phyloP scores from a whole-genome alignment of 371 early-diverging fungal genomes.

The Catenaria anguillulae region DNA sequence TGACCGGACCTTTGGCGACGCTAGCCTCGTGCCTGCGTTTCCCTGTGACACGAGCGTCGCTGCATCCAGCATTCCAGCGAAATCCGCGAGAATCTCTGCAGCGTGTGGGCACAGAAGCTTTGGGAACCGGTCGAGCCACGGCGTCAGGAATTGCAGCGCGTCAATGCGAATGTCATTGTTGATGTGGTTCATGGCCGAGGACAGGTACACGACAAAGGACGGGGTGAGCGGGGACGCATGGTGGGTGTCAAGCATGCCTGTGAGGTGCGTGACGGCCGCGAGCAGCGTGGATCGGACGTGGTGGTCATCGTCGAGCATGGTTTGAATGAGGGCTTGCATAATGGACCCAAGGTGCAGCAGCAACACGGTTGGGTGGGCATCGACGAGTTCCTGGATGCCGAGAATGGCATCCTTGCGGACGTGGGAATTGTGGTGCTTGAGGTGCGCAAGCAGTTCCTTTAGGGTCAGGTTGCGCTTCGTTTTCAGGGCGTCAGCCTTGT shows the following conservation, averaged over 20 bases:
- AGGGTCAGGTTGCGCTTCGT: conserved; percentile 57
- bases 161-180: conserved; percentile 67
- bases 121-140: conserved; percentile 40
- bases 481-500: conserved; percentile 51
- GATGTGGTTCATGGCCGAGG: conserved; percentile 82
- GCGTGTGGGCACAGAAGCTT: conserved; percentile 5
- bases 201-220: conserved; percentile 56
- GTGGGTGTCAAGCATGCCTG: conserved; percentile 12
- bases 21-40: background rate
- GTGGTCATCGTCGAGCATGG: conserved; percentile 22
- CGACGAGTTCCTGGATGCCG: conserved; percentile 50
- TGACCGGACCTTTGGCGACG: background rate
- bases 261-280: conserved; percentile 16
- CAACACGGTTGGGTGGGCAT: conserved; percentile 35
- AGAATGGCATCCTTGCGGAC: conserved; percentile 57
- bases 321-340: conserved; percentile 28
- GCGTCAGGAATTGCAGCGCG: conserved; percentile 56
- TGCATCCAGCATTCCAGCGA: conserved; percentile 13
- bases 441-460: conserved; percentile 49
- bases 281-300: conserved; percentile 26
- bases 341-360: conserved; percentile 45
- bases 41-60: too few relatives aligned
- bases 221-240: conserved; percentile 65
- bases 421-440: conserved; percentile 60
- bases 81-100: background rate